Evolutionary conservation across 257 asterid genomes (phyloP), one percentile per base, ranked within the genome.

Genomic region (Marsdenia floribunda): DNA sequence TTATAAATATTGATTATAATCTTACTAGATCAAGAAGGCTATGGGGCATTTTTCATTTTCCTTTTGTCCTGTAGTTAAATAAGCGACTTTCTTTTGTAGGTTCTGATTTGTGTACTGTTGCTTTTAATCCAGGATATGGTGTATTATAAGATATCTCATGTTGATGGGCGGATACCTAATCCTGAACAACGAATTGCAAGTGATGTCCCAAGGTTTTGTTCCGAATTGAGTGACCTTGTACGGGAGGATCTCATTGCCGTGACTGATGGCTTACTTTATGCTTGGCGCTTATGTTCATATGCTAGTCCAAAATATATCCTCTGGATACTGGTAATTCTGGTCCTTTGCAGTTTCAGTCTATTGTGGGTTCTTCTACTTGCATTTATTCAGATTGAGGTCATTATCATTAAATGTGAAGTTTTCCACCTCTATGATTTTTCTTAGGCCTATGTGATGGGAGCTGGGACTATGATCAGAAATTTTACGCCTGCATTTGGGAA

Each of bases 141-240:
- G 64, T 95, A 95, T 86, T 95, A 95, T 92, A 95, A 95, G 82
- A 78, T 95, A 80, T 90, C 99, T 72, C 99, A 95, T 83, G 99
- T 95, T 77, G 99, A 95, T 84, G 94, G 98, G 50, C 93, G 98
- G 73, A 95, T 95, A 80, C 86, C 88, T 82, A 90, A 88, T 76
- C 99, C 99, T 3, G 99, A 95, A 76, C 99, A 95, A 82, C 85
- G 96, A 85, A 92, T 95, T 82, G 98, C 96, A 65, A 95, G 99
- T 90, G 99, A 95, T 76, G 91, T 95, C 70, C 99, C 99, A 64
- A 90, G 81, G 80, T 95, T 92, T 85, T 95, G 97, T 80, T 89
- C 96, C 18, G 99, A 95, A 81, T 87, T 95, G 86, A 95, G 99
- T 85, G 98, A 95, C 79, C 97, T 95, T 79, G 92, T 95, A 78